Evolutionary conservation across 73 alveolate species (phyloP), one percentile per base, ranked within the genome.

Genomic region (Paramecium caudatum): DNA sequence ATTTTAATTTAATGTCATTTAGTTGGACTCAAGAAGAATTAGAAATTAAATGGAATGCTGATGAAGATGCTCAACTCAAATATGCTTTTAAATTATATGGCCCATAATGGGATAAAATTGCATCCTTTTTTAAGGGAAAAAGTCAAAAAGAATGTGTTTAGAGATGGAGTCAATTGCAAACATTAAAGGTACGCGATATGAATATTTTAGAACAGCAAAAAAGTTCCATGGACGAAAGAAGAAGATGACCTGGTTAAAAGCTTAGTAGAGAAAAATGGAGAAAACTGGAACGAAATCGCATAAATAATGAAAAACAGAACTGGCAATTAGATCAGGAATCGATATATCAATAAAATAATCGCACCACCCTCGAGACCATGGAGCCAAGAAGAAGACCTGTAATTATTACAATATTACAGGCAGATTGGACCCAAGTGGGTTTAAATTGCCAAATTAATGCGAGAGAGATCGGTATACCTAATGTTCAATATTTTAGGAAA

Each of bases 131-230:
- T 27, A 10, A 8, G 10, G 80, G 80, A 9, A 55, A 55, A 55
- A 55, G 46, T 12, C 46, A 55, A 27, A 27, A 55, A 55, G 80
- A 55, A 55, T 55, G 78, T 55, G 78, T 23, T 55, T 16, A 55
- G 30, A 55, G 78, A 55, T 55, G 41, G 80, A 55, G 45, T 55
- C 30, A 55, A 55, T 55, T n/a, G n/a, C n/a, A n/a, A n/a, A n/a
- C n/a, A n/a, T n/a, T 55, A 27, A 23, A 55, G 21, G 41, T 55
- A 27, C 9, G 12, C 23, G 3, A 23, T 55, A 23, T 27, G 7
- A 12, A 23, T 23, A 55, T 55, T 19, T 8, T 10, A 55, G 25
- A 55, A 21, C 12, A 43, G 45, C 9, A 55, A 23, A 9, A 55
- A 23, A 43, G 4, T 23, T 1, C 46, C 80, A 9, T 55, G 80